These are phyloP conservation scores for Apiotrichum mycotoxinovorans DNA, from an alignment of 1,284 basidiomycete genomes.

Conservation along the genomic window DNA sequence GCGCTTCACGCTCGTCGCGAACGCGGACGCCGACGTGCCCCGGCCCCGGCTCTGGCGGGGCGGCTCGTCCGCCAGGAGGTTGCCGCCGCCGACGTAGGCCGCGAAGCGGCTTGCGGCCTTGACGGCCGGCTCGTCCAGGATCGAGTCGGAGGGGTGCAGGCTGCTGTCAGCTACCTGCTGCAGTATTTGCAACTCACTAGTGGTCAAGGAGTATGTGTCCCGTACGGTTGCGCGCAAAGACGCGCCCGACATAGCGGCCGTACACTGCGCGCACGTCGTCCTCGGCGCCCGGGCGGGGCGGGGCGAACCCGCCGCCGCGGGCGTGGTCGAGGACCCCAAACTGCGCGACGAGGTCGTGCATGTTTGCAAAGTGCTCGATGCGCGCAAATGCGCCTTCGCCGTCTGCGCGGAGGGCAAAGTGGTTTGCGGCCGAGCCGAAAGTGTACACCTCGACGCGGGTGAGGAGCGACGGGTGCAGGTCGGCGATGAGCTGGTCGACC, in stretches of 20 bases:
- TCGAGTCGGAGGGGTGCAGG: constrained; percentile 21
- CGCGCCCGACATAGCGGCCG: constrained; percentile 29
- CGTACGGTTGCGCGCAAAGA: constrained; percentile 28
- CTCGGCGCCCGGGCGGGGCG: constrained; percentile 1
- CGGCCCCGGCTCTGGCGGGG: too few relatives aligned
- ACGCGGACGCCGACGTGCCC: background rate
- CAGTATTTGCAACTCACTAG: constrained; percentile 23
- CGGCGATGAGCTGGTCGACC: constrained; percentile 30
- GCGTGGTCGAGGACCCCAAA: constrained; percentile 19
- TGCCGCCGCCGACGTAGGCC: constrained; percentile 13
- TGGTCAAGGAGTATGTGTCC: constrained; percentile 29
- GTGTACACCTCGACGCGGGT: constrained; percentile 36
- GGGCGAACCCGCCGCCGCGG: constrained; percentile 3
- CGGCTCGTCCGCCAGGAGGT: background rate
- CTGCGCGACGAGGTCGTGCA: constrained; percentile 24
- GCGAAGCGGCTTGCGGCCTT: constrained; percentile 18
- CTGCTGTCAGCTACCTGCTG: constrained; percentile 7
- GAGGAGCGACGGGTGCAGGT: constrained; percentile 23
- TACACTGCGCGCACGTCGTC: constrained; percentile 13
- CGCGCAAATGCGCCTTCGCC: constrained; percentile 15
- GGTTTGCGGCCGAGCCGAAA: constrained; percentile 35
- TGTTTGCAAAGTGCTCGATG: constrained; percentile 35
- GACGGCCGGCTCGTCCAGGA: constrained; percentile 26
- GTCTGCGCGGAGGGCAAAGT: constrained; percentile 19
- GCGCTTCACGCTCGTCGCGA: background rate